Evolutionary conservation across 2,329 filamentous ascomycete species (phyloP), one percentile per base, ranked within the genome.

Genomic region (Penicillium oxalicum): DNA sequence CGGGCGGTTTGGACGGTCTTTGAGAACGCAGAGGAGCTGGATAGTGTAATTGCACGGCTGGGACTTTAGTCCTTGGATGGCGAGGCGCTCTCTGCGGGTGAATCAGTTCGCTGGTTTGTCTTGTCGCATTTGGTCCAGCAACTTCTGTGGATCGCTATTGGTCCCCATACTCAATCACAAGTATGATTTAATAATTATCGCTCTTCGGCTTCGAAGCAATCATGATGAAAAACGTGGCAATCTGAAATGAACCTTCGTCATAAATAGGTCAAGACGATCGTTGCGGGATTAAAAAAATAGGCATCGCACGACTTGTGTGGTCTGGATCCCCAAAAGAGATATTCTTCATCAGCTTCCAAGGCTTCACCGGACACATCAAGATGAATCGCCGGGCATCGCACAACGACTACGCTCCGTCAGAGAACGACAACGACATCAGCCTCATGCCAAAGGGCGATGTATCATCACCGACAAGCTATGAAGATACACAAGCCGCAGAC

Each of bases 1-100:
- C 75, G 72, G 38, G 72, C 78, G 26, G 68, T 83, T 0, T 97
- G 91, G 91, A 81, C 84, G 61, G 83, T 95, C 0, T 97, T 95
- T 66, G 82, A 88, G 50, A 78, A 88, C 27, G 83, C 91, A 0
- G 71, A 76, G 35, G 88, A 95, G 69, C 55, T 85, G 38, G 61
- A 67, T 57, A 48, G 51, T 29, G 56, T 64, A 32, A 56, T 71
- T 28, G 62, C 63, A 49, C 50, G 56, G 18, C 51, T 71, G n/a
- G 51, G 56, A 37, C 47, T 51, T 38, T 51, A 53, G 39, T 52
- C 24, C 12, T 45, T 55, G 36, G 56, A 49, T 11, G 29, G 11
- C 8, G 18, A 2, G 18, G 18, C 18, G 18, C 18, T 18, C 18
- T 18, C 18, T 18, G 1, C 18, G 18, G 18, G 18, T 18, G 18